These are phyloP conservation scores for Bruguiera gymnorhiza DNA, from an alignment of 345 rosid genomes.

Conservation along the genomic window DNA sequence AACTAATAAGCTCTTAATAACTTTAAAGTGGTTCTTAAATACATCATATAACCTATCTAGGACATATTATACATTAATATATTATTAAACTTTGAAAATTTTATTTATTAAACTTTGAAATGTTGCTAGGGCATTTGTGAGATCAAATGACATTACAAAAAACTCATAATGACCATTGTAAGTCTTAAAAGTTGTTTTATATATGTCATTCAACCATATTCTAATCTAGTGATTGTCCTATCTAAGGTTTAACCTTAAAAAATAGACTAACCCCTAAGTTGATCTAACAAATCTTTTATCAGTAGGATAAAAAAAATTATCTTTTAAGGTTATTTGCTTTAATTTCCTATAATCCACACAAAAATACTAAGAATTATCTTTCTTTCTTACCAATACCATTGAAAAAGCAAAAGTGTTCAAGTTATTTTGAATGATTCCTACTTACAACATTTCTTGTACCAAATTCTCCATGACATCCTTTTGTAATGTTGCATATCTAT, in stretches of 20 bases:
- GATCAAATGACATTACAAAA: too few relatives aligned
- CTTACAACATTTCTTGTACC: not conserved
- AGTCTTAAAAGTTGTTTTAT: too few relatives aligned
- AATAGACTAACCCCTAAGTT: not conserved
- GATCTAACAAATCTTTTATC: not conserved
- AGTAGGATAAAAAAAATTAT: not conserved
- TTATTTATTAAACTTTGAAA: too few relatives aligned
- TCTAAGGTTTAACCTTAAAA: not conserved
- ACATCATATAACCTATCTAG: too few relatives aligned
- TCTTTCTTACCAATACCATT: not conserved
- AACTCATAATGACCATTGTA: too few relatives aligned
- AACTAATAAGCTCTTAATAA: too few relatives aligned
- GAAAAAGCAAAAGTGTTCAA: not conserved
- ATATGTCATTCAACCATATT: too few relatives aligned
- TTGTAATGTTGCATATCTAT: not conserved
- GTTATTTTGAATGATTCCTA: not conserved
- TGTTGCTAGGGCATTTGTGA: too few relatives aligned
- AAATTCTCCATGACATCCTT: not conserved
- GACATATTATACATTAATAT: too few relatives aligned
- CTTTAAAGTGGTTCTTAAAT: too few relatives aligned
- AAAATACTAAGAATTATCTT: not conserved
- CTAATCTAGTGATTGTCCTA: too few relatives aligned
- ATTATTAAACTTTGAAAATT: too few relatives aligned
- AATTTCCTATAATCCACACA: not conserved
- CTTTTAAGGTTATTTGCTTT: not conserved